Conservation (phyloP, 768 basidiomycete species). For the Cystofilobasidium macerans region DNA sequence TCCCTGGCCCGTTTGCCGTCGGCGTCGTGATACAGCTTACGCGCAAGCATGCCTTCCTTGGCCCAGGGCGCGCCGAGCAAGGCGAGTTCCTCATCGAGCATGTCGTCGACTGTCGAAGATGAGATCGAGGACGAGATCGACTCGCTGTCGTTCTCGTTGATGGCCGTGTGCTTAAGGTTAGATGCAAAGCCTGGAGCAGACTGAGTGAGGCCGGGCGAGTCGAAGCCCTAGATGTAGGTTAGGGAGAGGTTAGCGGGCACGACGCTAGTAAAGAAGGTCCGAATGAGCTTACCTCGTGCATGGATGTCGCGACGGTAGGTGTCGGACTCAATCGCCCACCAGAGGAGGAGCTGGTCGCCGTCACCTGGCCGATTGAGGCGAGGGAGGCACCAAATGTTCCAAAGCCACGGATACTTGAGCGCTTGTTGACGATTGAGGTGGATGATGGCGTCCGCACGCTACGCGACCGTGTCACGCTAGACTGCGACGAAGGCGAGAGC, state of each 20-base stretch:
- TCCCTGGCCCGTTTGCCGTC: slow-evolving; percentile 72
- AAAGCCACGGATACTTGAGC: slow-evolving; percentile 80
- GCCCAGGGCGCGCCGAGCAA: slow-evolving; percentile 96
- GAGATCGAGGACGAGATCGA: slow-evolving; percentile 56
- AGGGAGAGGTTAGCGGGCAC: not conserved
- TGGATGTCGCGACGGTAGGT: slow-evolving; percentile 81
- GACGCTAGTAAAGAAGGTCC: not conserved
- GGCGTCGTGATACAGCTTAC: slow-evolving; percentile 89
- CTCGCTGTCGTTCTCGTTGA: slow-evolving; percentile 85
- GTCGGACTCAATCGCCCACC: slow-evolving; percentile 90
- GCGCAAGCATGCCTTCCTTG: slow-evolving; percentile 90
- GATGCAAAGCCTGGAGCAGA: slow-evolving; percentile 93
- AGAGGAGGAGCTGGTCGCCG: slow-evolving; percentile 46
- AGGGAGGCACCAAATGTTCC: slow-evolving; percentile 56
- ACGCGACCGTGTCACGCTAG: slow-evolving; percentile 3
- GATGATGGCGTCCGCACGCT: slow-evolving; percentile 6
- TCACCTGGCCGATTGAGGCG: slow-evolving; percentile 30
- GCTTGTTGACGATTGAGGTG: slow-evolving; percentile 43
- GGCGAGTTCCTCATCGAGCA: slow-evolving; percentile 90
- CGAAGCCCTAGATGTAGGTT: not conserved
- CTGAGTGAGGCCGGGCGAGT: slow-evolving; percentile 33
- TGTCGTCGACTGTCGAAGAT: slow-evolving; percentile 49
- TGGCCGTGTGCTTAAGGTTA: slow-evolving; percentile 90
- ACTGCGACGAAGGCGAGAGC: slow-evolving; percentile 1
- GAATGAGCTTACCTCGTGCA: slow-evolving; percentile 49